These are phyloP conservation scores for Pseudoturritis turrita DNA, from an alignment of 345 rosid species.

Conservation along the genomic window DNA sequence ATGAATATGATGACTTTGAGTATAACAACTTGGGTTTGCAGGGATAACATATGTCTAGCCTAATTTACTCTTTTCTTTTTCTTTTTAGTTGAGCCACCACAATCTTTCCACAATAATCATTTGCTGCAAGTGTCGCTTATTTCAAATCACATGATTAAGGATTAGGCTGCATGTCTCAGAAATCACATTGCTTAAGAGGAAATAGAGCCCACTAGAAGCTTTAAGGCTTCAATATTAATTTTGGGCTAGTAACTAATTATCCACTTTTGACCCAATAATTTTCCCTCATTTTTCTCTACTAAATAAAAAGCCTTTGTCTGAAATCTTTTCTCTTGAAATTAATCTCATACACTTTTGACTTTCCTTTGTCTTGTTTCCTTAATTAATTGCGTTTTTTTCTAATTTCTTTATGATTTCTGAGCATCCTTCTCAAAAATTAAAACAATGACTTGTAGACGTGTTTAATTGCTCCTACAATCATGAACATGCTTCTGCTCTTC, in stretches of 20 bases:
- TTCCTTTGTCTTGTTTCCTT: neutral
- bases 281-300: neutral
- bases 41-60: no score
- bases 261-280: neutral
- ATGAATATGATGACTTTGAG: no score
- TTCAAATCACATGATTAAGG: neutral
- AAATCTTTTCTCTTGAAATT: neutral
- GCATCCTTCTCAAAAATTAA: slow-evolving; percentile 21
- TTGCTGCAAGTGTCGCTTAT: neutral
- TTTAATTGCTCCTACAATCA: slow-evolving; percentile 57
- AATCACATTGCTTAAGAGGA: neutral
- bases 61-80: no score
- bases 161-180: neutral
- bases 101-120: neutral
- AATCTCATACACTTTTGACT: neutral
- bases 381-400: neutral
- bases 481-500: slow-evolving; percentile 57
- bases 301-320: neutral
- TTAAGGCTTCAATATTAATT: neutral
- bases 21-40: no score
- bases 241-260: neutral
- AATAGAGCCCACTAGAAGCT: neutral
- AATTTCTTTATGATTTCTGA: no score
- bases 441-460: slow-evolving; percentile 48
- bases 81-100: neutral